phyloP scores from a whole-genome alignment of 2,329 filamentous ascomycete genomes.

The Xylariaceae sp. region DNA sequence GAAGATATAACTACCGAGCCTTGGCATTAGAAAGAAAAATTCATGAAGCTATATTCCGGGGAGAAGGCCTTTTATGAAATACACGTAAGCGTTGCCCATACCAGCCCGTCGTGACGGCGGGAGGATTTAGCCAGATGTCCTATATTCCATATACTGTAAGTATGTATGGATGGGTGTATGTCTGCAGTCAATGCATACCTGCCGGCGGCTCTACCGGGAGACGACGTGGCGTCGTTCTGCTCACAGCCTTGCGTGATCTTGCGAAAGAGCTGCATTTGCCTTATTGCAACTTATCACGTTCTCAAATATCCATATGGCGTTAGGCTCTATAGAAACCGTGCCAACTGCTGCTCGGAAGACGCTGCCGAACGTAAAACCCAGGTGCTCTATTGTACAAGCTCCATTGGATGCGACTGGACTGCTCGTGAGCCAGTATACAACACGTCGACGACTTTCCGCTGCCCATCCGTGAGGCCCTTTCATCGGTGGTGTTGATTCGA shows the following conservation, averaged over 20 bases:
- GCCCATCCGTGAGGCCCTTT: constrained; percentile 4
- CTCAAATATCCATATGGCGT: not conserved
- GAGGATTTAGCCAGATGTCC: not conserved
- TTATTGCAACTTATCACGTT: not conserved
- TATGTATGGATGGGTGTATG: no score
- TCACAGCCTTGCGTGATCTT: not conserved
- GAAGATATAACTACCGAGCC: not conserved
- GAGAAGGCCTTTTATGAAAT: not conserved
- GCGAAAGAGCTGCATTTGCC: not conserved
- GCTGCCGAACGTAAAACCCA: not conserved
- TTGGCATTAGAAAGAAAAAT: not conserved
- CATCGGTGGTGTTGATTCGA: constrained; percentile 1
- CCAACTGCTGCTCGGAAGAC: not conserved
- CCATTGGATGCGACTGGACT: not conserved
- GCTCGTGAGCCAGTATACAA: constrained; percentile 2
- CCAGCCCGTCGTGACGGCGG: not conserved
- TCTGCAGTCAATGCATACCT: not conserved
- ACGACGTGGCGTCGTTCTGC: not conserved
- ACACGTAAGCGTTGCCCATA: not conserved
- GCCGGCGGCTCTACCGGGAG: not conserved
- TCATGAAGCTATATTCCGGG: not conserved
- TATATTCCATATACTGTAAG: not conserved
- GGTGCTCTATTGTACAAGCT: not conserved
- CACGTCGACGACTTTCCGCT: constrained; percentile 9
- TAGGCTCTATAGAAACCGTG: not conserved